A percentile compares a stretch with the other conserved stretches of the same genome.
These are phyloP conservation scores for Trametes versicolor DNA, from an alignment of 1,284 basidiomycete species.

Conservation along the genomic window DNA sequence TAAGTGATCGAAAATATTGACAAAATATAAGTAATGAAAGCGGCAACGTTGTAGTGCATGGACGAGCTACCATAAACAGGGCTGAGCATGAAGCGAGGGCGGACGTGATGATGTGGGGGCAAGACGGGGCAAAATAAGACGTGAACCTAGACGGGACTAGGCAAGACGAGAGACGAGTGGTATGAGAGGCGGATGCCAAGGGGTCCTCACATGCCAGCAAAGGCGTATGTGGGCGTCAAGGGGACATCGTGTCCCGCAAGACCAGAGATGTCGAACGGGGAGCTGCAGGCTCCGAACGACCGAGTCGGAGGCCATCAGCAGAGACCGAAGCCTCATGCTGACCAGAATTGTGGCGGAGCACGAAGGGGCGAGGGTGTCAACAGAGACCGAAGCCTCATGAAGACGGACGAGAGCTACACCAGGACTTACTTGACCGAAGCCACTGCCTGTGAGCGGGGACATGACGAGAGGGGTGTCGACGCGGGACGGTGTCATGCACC, in stretches of 20 bases:
- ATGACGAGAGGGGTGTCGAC: neutral
- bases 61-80: conserved; percentile 1
- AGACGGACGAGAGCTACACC: neutral
- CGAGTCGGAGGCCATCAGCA: neutral
- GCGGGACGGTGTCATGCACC: neutral
- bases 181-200: neutral
- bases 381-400: conserved; percentile 1
- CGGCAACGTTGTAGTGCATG: conserved; percentile 2
- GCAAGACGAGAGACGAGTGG: neutral
- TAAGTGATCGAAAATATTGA: neutral
- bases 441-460: conserved; percentile 2
- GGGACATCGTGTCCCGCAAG: conserved; percentile 2
- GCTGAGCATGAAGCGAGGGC: neutral
- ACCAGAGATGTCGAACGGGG: conserved; percentile 5
- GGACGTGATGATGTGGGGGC: neutral
- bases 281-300: conserved; percentile 5
- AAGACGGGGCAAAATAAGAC: neutral
- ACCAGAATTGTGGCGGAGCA: neutral
- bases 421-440: conserved; percentile 1
- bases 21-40: neutral
- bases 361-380: neutral
- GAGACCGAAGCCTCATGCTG: conserved; percentile 1
- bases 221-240: conserved; percentile 2
- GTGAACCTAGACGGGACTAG: conserved; percentile 1
- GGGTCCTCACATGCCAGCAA: neutral